Conservation (phyloP, 2,329 filamentous ascomycete genomes). For the Podosphaera leucotricha region DNA sequence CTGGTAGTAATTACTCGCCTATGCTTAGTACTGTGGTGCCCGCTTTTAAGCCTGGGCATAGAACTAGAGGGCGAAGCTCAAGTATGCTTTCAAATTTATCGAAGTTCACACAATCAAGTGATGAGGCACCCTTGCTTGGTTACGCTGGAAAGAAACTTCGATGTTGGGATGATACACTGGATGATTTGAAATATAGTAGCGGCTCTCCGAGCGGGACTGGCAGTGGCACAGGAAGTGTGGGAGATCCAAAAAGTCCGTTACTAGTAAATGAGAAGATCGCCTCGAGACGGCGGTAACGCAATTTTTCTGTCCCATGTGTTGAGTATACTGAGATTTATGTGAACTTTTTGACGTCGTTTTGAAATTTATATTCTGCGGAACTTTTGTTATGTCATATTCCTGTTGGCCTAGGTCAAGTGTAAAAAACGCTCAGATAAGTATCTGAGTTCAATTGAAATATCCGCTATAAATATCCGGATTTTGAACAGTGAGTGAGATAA, state of each 20-base stretch:
- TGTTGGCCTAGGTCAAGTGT: too few relatives aligned
- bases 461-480: too few relatives aligned
- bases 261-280: slow-evolving; percentile 5
- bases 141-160: slow-evolving; percentile 3
- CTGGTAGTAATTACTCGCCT: slow-evolving; percentile 1
- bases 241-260: slow-evolving; percentile 28
- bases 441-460: too few relatives aligned
- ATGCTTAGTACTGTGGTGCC: slow-evolving; percentile 2
- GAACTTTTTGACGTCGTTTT: too few relatives aligned
- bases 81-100: slow-evolving; percentile 44
- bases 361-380: too few relatives aligned
- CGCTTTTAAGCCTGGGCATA: slow-evolving; percentile 3
- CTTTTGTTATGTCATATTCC: too few relatives aligned
- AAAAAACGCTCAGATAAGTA: too few relatives aligned
- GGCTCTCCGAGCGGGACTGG: slow-evolving; percentile 14
- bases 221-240: slow-evolving; percentile 21
- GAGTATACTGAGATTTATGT: too few relatives aligned
- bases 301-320: not conserved
- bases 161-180: slow-evolving; percentile 7
- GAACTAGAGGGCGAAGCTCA: slow-evolving; percentile 31
- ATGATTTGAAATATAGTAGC: slow-evolving; percentile 7
- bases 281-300: not conserved
- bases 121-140: slow-evolving; percentile 19
- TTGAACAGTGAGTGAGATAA: too few relatives aligned
- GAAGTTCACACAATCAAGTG: slow-evolving; percentile 40